Percentiles rank a stretch among this genome's conserved stretches.
phyloP scores from a whole-genome alignment of 2,329 filamentous ascomycete species.

The Calonectria naviculata region DNA sequence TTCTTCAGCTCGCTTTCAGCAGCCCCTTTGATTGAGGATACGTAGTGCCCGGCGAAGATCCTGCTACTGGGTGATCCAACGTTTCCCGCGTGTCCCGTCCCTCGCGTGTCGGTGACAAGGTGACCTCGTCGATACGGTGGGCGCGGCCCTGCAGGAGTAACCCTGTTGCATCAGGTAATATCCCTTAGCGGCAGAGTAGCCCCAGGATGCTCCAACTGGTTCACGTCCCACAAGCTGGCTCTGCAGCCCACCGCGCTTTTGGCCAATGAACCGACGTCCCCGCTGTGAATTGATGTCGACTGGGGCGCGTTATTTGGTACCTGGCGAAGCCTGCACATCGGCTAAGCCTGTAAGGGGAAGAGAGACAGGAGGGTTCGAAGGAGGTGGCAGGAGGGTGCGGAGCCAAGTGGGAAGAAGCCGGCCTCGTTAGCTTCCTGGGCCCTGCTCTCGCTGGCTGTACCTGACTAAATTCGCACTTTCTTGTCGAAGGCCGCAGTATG shows the following conservation, averaged over 20 bases:
- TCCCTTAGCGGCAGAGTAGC: conserved; percentile 44
- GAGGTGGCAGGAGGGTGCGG: conserved; percentile 3
- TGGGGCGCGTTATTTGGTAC: conserved; percentile 16
- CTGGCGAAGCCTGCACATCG: conserved; percentile 8
- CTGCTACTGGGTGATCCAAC: conserved; percentile 8
- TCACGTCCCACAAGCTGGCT: conserved; percentile 27
- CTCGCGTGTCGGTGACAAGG: conserved; percentile 17
- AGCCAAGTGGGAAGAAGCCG: conserved; percentile 4
- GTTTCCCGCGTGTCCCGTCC: conserved; percentile 18
- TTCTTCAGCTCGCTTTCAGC: neutral
- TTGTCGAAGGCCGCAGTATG: conserved; percentile 8
- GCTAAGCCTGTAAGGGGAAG: conserved; percentile 35
- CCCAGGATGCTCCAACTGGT: conserved; percentile 42
- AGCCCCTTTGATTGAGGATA: conserved; percentile 9
- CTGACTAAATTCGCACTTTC: conserved; percentile 1
- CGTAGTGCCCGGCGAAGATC: neutral
- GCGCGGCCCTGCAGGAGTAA: conserved; percentile 42
- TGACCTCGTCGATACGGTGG: conserved; percentile 18
- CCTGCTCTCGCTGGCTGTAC: neutral
- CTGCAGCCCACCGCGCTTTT: conserved; percentile 31
- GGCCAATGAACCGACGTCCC: conserved; percentile 16
- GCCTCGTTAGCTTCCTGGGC: neutral
- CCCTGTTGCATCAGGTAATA: conserved; percentile 45
- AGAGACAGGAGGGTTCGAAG: conserved; percentile 6
- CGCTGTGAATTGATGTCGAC: neutral